Conservation (phyloP, 805 yeast genomes). For the Wickerhamiella cacticola region DNA sequence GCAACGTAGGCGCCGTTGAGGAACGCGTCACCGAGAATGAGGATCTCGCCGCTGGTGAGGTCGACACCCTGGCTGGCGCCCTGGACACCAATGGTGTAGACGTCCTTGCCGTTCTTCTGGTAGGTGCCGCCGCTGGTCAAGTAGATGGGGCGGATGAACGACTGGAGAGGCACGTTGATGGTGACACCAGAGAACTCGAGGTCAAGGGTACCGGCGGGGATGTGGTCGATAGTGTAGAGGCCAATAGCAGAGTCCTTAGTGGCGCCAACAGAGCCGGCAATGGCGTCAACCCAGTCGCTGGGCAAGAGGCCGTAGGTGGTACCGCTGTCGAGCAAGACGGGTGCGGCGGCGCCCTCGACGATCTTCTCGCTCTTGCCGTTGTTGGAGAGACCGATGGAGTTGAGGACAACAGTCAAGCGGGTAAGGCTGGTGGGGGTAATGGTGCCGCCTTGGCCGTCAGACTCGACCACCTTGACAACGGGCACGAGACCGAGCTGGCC, state of each 20-base stretch:
- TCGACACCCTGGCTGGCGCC: conserved; percentile 1
- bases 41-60: conserved; percentile 15
- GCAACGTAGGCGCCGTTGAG: conserved; percentile 54
- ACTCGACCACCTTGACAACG: conserved; percentile 15
- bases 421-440: neutral
- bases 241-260: conserved; percentile 25
- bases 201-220: conserved; percentile 10
- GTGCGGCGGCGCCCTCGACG: conserved; percentile 4
- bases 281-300: conserved; percentile 9
- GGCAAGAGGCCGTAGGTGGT: conserved; percentile 22
- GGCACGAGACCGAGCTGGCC: conserved; percentile 34
- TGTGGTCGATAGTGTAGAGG: conserved; percentile 28
- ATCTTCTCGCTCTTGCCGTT: neutral
- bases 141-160: conserved; percentile 18
- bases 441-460: neutral
- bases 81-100: conserved; percentile 1
- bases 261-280: conserved; percentile 30
- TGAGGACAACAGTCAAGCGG: neutral
- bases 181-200: conserved; percentile 10
- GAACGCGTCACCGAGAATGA: conserved; percentile 52
- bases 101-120: conserved; percentile 17
- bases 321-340: conserved; percentile 19
- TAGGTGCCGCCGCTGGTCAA: conserved; percentile 15
- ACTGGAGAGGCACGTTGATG: conserved; percentile 16
- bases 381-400: neutral